Percentiles rank a stretch among this genome's conserved stretches.
These are phyloP conservation scores for Auriscalpium vulgare DNA, from an alignment of 768 basidiomycete species.

Conservation along the genomic window DNA sequence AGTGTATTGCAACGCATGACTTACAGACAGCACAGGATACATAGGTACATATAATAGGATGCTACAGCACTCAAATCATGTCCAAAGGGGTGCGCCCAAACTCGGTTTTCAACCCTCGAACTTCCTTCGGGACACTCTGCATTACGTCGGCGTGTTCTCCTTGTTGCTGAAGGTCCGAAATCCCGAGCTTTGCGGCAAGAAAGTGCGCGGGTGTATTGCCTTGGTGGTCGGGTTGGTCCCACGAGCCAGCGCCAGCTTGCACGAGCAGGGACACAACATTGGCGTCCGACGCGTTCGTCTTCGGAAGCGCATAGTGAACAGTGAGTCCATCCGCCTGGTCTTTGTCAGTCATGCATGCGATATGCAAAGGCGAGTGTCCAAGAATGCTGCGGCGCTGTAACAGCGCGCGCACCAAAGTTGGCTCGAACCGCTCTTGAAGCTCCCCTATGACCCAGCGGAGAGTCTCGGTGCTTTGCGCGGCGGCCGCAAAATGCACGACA, in stretches of 20 bases:
- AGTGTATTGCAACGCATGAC: too few relatives aligned
- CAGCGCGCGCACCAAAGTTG: background rate
- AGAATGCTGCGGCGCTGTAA: background rate
- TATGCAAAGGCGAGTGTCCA: background rate
- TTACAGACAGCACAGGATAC: too few relatives aligned
- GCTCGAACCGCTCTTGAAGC: background rate
- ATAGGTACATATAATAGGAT: too few relatives aligned
- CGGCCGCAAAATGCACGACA: background rate
- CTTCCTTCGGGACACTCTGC: too few relatives aligned
- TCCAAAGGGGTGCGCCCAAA: too few relatives aligned
- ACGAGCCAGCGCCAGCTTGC: background rate
- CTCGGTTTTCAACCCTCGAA: too few relatives aligned
- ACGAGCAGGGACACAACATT: background rate
- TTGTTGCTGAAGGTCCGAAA: too few relatives aligned
- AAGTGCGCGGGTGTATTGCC: background rate
- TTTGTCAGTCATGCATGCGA: background rate
- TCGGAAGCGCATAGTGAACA: background rate
- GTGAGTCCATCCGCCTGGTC: background rate
- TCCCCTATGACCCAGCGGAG: background rate
- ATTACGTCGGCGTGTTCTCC: too few relatives aligned
- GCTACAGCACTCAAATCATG: too few relatives aligned
- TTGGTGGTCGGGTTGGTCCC: background rate
- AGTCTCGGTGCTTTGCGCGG: background rate
- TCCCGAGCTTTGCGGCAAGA: background rate
- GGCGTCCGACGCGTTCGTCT: background rate